phyloP scores from a whole-genome alignment of 1,284 basidiomycete species.

The Ceratobasidium sp. region DNA sequence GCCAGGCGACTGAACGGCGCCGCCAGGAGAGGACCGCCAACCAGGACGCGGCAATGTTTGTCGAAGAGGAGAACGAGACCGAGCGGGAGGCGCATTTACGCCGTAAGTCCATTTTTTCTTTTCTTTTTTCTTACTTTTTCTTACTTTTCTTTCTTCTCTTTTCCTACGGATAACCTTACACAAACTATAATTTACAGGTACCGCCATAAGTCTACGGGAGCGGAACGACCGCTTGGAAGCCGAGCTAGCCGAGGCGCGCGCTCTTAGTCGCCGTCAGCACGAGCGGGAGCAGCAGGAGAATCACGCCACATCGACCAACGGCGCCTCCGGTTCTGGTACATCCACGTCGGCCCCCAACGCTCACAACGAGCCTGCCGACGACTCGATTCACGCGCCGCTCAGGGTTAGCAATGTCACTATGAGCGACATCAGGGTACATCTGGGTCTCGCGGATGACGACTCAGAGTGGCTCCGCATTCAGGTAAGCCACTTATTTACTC shows the following conservation, averaged over 20 bases:
- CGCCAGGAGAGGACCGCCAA: not conserved
- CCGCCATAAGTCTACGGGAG: not conserved
- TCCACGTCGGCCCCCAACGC: not conserved
- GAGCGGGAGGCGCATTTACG: constrained; percentile 1
- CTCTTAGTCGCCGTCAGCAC: too few species aligned
- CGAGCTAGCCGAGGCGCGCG: not conserved
- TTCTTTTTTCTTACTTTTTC: not conserved
- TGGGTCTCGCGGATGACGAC: not conserved
- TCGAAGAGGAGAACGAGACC: constrained; percentile 4
- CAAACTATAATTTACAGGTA: not conserved
- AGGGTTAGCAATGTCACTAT: not conserved
- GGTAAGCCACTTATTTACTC: not conserved
- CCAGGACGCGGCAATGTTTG: not conserved
- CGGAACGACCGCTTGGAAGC: not conserved
- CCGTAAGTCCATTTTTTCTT: not conserved
- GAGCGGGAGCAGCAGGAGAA: not conserved
- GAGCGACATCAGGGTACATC: not conserved
- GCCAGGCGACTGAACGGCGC: not conserved
- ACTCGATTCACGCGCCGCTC: not conserved
- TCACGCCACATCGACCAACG: not conserved
- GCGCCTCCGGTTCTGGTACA: not conserved
- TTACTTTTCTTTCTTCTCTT: not conserved
- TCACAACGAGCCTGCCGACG: not conserved
- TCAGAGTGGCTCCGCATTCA: not conserved
- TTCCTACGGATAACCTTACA: not conserved